These are phyloP conservation scores for Lablab purpureus DNA, from an alignment of 306 rosid species.

Conservation along the genomic window DNA sequence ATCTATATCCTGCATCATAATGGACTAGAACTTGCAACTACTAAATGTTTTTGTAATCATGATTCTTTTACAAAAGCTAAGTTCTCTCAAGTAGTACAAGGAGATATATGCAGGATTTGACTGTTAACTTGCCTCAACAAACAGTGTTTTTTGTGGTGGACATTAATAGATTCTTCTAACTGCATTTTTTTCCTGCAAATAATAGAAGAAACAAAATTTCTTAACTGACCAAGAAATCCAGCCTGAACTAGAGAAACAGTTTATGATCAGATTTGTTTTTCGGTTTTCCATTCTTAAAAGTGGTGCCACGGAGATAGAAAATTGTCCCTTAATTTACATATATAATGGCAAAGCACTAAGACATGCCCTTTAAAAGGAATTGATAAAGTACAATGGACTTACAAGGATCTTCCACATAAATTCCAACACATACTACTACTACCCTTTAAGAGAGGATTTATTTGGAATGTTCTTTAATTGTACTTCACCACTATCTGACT, in stretches of 20 bases:
- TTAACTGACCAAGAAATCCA: conserved; percentile 1
- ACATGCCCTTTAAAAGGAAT: conserved; percentile 28
- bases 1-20: conserved; percentile 25
- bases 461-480: conserved; percentile 48
- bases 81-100: conserved; percentile 7
- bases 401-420: conserved; percentile 38
- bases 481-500: conserved; percentile 50
- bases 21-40: conserved; percentile 26
- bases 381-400: conserved; percentile 30
- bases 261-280: neutral
- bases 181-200: neutral
- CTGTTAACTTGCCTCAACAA: conserved; percentile 25
- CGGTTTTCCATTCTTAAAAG: conserved; percentile 14
- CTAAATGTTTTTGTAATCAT: conserved; percentile 25
- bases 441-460: conserved; percentile 34
- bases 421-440: conserved; percentile 41
- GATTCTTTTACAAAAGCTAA: conserved; percentile 29
- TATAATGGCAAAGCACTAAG: conserved; percentile 28
- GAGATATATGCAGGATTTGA: conserved; percentile 32
- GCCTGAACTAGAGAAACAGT: neutral
- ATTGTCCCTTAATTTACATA: conserved; percentile 2
- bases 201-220: conserved; percentile 28
- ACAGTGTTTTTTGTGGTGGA: neutral
- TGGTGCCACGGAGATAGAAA: neutral
- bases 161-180: conserved; percentile 7